These are phyloP conservation scores for Ophiostoma perfectum DNA, from an alignment of 2,329 filamentous ascomycete genomes.

Conservation along the genomic window DNA sequence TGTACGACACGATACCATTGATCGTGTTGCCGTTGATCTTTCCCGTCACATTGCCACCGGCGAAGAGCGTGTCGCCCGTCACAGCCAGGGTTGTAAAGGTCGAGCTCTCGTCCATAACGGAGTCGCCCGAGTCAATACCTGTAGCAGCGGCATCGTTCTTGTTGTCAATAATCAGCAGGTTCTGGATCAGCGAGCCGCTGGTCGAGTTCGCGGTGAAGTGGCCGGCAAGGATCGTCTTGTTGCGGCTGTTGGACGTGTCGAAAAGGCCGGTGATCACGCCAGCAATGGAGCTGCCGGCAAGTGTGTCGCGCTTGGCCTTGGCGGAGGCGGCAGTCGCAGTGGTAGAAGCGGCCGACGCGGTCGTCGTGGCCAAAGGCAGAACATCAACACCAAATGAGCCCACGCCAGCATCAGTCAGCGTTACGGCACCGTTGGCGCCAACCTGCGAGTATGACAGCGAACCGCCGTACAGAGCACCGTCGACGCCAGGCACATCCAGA, in stretches of 20 bases:
- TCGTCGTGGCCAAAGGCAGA: conserved; percentile 32
- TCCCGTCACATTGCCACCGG: conserved; percentile 75
- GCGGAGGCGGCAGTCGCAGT: conserved; percentile 35
- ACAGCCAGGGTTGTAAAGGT: conserved; percentile 68
- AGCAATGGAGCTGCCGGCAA: conserved; percentile 40
- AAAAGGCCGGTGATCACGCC: conserved; percentile 77
- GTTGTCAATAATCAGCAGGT: conserved; percentile 76
- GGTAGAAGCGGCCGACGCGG: conserved; percentile 26
- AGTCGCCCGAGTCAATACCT: conserved; percentile 60
- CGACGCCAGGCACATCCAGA: conserved; percentile 55
- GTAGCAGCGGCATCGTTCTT: conserved; percentile 60
- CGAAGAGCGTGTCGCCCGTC: conserved; percentile 64
- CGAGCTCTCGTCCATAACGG: conserved; percentile 63
- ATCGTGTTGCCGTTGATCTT: conserved; percentile 57
- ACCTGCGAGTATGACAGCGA: conserved; percentile 71
- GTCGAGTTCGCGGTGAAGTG: conserved; percentile 69
- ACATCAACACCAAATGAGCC: conserved; percentile 56
- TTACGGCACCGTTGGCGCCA: conserved; percentile 65
- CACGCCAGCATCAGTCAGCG: conserved; percentile 51
- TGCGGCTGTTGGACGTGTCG: conserved; percentile 59
- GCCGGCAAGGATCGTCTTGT: conserved; percentile 82
- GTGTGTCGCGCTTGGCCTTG: conserved; percentile 44
- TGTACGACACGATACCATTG: conserved; percentile 72
- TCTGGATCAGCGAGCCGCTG: conserved; percentile 67
- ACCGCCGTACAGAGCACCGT: conserved; percentile 72